These are phyloP conservation scores for Paraphoma sp. DNA, from an alignment of 2,329 filamentous ascomycete species.

Conservation along the genomic window DNA sequence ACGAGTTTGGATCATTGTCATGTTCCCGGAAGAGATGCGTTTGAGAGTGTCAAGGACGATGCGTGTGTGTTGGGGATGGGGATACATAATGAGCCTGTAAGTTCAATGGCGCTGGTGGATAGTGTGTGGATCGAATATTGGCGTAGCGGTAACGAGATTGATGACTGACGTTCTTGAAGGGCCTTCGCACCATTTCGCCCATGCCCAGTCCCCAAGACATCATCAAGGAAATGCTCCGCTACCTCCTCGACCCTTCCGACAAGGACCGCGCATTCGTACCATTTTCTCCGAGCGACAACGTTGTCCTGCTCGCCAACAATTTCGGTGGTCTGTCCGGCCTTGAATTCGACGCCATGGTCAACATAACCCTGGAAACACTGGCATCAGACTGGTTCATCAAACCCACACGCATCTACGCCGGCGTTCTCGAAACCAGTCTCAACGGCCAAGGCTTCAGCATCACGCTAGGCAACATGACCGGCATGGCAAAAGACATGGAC, in stretches of 20 bases:
- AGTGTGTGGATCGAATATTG: background rate
- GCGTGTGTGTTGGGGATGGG: slow-evolving; percentile 55
- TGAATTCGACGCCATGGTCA: slow-evolving; percentile 57
- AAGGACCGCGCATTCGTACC: slow-evolving; percentile 57
- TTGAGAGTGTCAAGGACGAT: slow-evolving; percentile 54
- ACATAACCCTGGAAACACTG: slow-evolving; percentile 50
- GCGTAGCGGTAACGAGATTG: background rate
- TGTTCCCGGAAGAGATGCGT: slow-evolving; percentile 58
- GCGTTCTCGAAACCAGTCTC: slow-evolving; percentile 60
- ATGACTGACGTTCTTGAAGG: slow-evolving; percentile 25
- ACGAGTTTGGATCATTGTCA: slow-evolving; percentile 61
- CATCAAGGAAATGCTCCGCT: slow-evolving; percentile 56
- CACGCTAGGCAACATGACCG: slow-evolving; percentile 60
- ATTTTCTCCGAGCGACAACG: slow-evolving; percentile 54
- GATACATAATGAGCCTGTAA: slow-evolving; percentile 59
- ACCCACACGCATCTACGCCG: slow-evolving; percentile 56
- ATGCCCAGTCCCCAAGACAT: slow-evolving; percentile 58
- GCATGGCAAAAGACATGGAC: slow-evolving; percentile 51
- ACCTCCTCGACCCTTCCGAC: slow-evolving; percentile 56
- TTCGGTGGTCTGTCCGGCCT: slow-evolving; percentile 57
- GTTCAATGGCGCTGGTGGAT: slow-evolving; percentile 4
- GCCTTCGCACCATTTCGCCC: slow-evolving; percentile 53
- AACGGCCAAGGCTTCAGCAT: slow-evolving; percentile 65
- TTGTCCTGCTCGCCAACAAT: slow-evolving; percentile 57
- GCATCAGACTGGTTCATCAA: slow-evolving; percentile 57